These are phyloP conservation scores for Talinum fruticosum DNA, from an alignment of 148 eudicot genomes.

Conservation along the genomic window DNA sequence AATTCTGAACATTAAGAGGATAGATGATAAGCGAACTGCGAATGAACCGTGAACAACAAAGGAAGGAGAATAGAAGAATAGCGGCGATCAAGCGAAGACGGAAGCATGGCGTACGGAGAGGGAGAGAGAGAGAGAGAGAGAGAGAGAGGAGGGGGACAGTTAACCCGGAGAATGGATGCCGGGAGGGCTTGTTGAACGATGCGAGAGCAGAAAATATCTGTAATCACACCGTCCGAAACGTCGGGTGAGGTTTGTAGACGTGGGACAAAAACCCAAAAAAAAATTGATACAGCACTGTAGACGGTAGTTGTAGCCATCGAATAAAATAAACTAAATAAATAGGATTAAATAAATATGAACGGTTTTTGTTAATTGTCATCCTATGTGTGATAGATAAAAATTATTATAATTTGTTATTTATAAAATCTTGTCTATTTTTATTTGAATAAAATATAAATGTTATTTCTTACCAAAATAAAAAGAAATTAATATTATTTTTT, in stretches of 20 bases:
- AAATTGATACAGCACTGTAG: too few relatives aligned
- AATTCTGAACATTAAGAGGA: neutral
- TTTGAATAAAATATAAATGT: too few relatives aligned
- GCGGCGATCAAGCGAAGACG: neutral
- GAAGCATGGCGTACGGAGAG: neutral
- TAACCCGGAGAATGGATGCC: neutral
- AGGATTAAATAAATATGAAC: too few relatives aligned
- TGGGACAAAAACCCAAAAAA: too few relatives aligned
- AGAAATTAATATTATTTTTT: too few relatives aligned
- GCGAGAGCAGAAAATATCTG: constrained; percentile 12
- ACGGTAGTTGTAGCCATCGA: too few relatives aligned
- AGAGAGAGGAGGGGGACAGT: neutral
- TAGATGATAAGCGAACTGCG: neutral
- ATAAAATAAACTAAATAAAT: too few relatives aligned
- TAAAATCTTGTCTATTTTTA: too few relatives aligned
- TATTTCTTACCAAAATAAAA: too few relatives aligned
- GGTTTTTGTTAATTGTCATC: too few relatives aligned
- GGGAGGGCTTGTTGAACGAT: neutral
- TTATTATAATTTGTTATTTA: too few relatives aligned
- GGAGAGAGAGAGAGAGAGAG: neutral
- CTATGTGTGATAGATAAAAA: too few relatives aligned
- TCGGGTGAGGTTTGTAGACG: neutral
- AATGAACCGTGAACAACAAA: neutral
- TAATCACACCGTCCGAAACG: neutral
- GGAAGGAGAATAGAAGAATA: neutral